Evolutionary conservation across 2,329 filamentous ascomycete species (phyloP).

Genomic region (Penicillium capsulatum): DNA sequence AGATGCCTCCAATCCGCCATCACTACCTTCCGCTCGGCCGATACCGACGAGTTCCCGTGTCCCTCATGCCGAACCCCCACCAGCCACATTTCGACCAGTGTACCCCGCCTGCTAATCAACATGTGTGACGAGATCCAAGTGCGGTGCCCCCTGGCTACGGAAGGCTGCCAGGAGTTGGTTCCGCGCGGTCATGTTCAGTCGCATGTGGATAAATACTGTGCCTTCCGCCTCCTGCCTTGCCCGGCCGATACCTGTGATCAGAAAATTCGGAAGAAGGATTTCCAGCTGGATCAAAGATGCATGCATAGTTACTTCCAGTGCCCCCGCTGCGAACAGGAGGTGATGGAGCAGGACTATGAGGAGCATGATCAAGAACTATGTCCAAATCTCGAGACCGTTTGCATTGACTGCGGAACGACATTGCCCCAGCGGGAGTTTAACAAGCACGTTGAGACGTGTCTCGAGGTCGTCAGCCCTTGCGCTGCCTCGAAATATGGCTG

Average conservation of each 20-base stretch:
- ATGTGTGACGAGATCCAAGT: conserved; percentile 61
- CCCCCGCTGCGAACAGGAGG: conserved; percentile 49
- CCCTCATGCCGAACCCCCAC: conserved; percentile 54
- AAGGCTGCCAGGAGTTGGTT: conserved; percentile 52
- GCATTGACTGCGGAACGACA: conserved; percentile 36
- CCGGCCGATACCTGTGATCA: conserved; percentile 48
- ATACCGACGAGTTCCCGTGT: conserved; percentile 45
- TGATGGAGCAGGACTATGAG: conserved; percentile 55
- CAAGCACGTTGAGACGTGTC: conserved; percentile 37
- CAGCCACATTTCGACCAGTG: conserved; percentile 36
- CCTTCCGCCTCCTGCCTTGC: conserved; percentile 53
- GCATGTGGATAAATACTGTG: conserved; percentile 59
- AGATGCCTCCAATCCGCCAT: conserved; percentile 53
- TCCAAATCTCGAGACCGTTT: conserved; percentile 34
- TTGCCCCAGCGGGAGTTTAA: conserved; percentile 32
- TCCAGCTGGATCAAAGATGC: conserved; percentile 47
- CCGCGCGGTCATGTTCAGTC: conserved; percentile 55
- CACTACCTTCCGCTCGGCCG: conserved; percentile 30
- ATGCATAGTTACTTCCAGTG: conserved; percentile 53
- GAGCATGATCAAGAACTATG: conserved; percentile 38
- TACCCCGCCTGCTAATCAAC: conserved; percentile 55
- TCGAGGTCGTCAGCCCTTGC: conserved; percentile 36
- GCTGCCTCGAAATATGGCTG: conserved; percentile 44
- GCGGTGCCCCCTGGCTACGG: conserved; percentile 53
- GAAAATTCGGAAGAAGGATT: conserved; percentile 53